These are phyloP conservation scores for Massariosphaeria phaeospora DNA, from an alignment of 495 filamentous ascomycete genomes.

Conservation along the genomic window DNA sequence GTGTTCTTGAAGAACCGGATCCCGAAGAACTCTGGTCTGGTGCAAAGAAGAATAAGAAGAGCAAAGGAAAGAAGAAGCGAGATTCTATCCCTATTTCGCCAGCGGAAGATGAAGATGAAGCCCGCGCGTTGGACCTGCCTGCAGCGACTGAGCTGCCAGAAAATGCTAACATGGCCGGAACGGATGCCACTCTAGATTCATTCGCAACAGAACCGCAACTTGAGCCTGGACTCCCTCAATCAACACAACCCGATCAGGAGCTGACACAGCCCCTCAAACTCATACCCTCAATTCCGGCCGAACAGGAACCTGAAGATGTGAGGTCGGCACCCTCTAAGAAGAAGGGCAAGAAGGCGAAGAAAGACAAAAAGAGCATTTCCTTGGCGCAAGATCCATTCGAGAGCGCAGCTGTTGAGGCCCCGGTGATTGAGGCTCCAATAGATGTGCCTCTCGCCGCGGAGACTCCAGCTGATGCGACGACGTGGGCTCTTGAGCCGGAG, in stretches of 20 bases:
- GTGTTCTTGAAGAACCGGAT: constrained; percentile 34
- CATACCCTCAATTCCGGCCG: constrained; percentile 6
- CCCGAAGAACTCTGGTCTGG: constrained; percentile 35
- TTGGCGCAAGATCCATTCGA: constrained; percentile 15
- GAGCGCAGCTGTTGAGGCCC: constrained; percentile 18
- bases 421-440: constrained; percentile 24
- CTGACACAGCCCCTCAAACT: constrained; percentile 1
- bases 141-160: background rate
- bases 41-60: constrained; percentile 31
- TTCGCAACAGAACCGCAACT: background rate
- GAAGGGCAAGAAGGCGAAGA: constrained; percentile 35
- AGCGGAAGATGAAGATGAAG: background rate
- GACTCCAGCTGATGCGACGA: constrained; percentile 8
- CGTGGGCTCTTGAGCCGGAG: constrained; percentile 4
- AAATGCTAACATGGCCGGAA: background rate
- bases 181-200: background rate
- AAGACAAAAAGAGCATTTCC: constrained; percentile 23
- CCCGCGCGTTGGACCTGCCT: background rate
- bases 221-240: background rate
- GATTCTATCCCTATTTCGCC: constrained; percentile 16
- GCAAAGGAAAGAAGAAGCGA: constrained; percentile 30
- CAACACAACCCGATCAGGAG: background rate
- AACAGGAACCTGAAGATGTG: constrained; percentile 8
- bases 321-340: constrained; percentile 20
- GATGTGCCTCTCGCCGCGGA: constrained; percentile 22